phyloP scores from a whole-genome alignment of 495 filamentous ascomycete genomes.

The Penicillium egyptiacum region DNA sequence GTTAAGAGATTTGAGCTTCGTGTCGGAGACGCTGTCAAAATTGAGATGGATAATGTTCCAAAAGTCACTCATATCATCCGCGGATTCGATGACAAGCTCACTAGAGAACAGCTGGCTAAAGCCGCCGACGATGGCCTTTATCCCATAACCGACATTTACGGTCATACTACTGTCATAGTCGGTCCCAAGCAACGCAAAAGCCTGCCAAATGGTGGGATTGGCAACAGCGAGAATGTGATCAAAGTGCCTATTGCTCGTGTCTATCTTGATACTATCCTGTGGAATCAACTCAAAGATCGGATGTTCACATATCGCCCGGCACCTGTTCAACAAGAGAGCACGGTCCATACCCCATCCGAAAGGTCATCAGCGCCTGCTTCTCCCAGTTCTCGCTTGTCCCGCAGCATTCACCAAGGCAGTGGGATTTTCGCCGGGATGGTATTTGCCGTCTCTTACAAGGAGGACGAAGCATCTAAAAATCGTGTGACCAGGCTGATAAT shows the following conservation, averaged over 20 bases:
- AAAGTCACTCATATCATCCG: constrained; percentile 49
- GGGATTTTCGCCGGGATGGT: constrained; percentile 73
- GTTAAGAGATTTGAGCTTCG: constrained; percentile 52
- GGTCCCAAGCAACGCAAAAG: constrained; percentile 50
- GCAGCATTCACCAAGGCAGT: constrained; percentile 32
- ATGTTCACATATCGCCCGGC: constrained; percentile 33
- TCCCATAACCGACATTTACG: constrained; percentile 49
- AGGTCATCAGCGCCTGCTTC: constrained; percentile 43
- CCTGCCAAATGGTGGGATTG: constrained; percentile 35
- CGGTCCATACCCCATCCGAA: constrained; percentile 43
- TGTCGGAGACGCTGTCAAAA: constrained; percentile 52
- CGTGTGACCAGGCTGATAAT: constrained; percentile 51
- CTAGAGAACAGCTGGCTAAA: constrained; percentile 32
- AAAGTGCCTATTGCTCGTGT: constrained; percentile 48
- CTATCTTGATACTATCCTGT: constrained; percentile 52
- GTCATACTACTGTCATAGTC: constrained; percentile 44
- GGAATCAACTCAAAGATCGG: constrained; percentile 51
- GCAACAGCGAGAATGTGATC: constrained; percentile 34
- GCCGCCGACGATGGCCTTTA: constrained; percentile 27
- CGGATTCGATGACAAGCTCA: constrained; percentile 44
- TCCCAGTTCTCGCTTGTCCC: constrained; percentile 43
- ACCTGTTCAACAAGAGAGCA: constrained; percentile 21
- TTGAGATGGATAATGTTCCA: constrained; percentile 48
- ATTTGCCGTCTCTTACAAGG: constrained; percentile 73
- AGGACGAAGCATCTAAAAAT: constrained; percentile 53